Evolutionary conservation across 495 filamentous ascomycete genomes (phyloP).

Genomic region (Penicillium fimorum): DNA sequence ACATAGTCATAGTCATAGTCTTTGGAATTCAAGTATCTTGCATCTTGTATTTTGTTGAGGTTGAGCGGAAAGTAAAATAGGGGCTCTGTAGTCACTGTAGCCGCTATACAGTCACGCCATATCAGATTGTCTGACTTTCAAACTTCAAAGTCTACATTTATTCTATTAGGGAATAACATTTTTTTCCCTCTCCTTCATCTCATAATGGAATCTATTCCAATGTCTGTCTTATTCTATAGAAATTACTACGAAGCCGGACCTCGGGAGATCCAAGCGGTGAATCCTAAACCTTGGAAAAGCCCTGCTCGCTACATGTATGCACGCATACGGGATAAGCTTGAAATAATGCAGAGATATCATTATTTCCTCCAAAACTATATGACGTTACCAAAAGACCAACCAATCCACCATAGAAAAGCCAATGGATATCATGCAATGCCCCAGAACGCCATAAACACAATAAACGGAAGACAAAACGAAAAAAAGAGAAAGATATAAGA

Average conservation of each 20-base stretch:
- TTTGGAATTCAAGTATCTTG: neutral
- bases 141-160: neutral
- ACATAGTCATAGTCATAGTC: neutral
- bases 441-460: constrained; percentile 17
- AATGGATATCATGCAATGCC: constrained; percentile 36
- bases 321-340: neutral
- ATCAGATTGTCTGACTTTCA: neutral
- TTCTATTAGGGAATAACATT: neutral
- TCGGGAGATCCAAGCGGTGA: neutral
- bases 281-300: neutral
- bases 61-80: neutral
- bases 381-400: neutral
- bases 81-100: neutral
- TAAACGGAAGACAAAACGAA: neutral
- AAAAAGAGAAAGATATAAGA: constrained; percentile 1
- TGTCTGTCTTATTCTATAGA: neutral
- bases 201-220: too few relatives aligned
- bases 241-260: neutral
- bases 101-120: constrained; percentile 1
- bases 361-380: constrained; percentile 8
- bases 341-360: neutral
- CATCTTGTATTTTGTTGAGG: neutral
- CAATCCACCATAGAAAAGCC: constrained; percentile 17
- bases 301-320: neutral
- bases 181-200: neutral